Conservation (phyloP, 73 alveolate genomes). For the Paramecium bursaria region DNA sequence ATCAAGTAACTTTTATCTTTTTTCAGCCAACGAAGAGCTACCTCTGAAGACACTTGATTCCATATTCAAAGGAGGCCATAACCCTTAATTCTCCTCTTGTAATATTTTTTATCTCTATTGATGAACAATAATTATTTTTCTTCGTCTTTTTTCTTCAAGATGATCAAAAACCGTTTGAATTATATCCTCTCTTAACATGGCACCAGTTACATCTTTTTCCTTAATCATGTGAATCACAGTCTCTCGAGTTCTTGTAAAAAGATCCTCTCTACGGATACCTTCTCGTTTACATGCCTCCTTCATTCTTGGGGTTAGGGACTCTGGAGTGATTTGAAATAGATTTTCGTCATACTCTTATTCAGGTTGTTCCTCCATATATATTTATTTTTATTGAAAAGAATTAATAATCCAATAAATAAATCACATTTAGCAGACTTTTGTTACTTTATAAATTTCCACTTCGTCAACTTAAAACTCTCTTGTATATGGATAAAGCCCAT, state of each 20-base stretch:
- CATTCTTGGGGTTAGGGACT: conserved; percentile 61
- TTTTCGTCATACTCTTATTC: no score
- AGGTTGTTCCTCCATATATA: no score
- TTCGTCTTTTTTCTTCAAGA: conserved; percentile 33
- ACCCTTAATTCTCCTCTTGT: conserved; percentile 32
- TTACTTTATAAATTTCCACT: no score
- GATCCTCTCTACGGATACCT: conserved; percentile 38
- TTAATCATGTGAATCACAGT: conserved; percentile 9
- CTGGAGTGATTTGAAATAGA: no score
- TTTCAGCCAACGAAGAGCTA: conserved; percentile 46
- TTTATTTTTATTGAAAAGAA: no score
- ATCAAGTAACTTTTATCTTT: conserved; percentile 11
- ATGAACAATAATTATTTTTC: neutral
- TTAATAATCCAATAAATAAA: no score
- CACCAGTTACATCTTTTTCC: conserved; percentile 53
- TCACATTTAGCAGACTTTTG: no score
- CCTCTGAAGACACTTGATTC: conserved; percentile 29
- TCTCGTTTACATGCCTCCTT: conserved; percentile 60
- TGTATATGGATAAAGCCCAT: no score
- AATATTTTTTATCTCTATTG: conserved; percentile 34
- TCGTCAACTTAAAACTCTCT: no score
- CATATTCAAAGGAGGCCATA: conserved; percentile 35
- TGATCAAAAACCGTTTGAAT: conserved; percentile 34
- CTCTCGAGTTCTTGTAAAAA: neutral
- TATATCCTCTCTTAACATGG: conserved; percentile 32